These are phyloP conservation scores for Epichloe aotearoae DNA, from an alignment of 2,329 filamentous ascomycete genomes.

Conservation along the genomic window DNA sequence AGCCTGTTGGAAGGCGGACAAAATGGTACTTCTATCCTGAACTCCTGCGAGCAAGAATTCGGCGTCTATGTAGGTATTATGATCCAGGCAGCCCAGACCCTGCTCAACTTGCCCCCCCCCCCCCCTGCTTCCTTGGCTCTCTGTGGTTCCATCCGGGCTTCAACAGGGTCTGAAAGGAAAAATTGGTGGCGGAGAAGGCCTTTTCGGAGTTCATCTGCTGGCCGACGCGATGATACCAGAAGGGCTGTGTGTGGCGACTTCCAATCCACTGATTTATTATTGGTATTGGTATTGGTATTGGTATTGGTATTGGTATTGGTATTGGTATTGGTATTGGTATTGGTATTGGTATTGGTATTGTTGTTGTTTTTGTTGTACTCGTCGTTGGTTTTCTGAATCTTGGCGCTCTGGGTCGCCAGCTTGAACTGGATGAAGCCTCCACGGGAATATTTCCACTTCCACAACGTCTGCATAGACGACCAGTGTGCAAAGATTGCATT, in stretches of 20 bases:
- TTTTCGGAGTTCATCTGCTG: not conserved
- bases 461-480: too few species aligned
- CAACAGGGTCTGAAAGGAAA: slow-evolving; percentile 6
- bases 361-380: too few species aligned
- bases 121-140: not conserved
- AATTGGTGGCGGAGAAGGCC: slow-evolving; percentile 14
- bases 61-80: not conserved
- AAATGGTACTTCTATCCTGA: slow-evolving; percentile 3
- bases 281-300: too few species aligned
- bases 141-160: slow-evolving; percentile 1
- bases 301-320: too few species aligned
- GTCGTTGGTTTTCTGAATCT: too few species aligned
- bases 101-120: not conserved
- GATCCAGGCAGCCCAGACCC: not conserved
- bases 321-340: too few species aligned
- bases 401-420: too few species aligned
- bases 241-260: not conserved
- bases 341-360: too few species aligned
- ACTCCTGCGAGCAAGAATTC: slow-evolving; percentile 1
- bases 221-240: not conserved
- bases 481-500: too few species aligned
- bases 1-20: not conserved
- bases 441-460: too few species aligned
- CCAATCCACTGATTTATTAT: not conserved
- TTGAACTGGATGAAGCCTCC: too few species aligned